Base-by-base conservation (phyloP, 495 filamentous ascomycete genomes). In the Schizothecium vesticola region DNA sequence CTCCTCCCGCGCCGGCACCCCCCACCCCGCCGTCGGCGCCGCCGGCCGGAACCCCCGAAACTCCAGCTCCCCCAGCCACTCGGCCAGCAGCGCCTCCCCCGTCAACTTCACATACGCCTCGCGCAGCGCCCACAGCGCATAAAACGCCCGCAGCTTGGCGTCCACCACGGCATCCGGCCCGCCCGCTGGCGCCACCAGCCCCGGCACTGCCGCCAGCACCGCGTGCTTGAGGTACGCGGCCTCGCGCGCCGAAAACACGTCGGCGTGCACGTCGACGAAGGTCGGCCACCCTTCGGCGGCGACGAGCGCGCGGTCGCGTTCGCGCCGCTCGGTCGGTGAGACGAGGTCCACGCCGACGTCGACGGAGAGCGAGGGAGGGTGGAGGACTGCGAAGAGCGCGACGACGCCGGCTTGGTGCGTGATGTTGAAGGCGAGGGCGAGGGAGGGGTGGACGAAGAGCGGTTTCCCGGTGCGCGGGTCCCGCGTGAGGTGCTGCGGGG, bases 81-180 rank as follows among this genome's bases (percentile, higher is more conserved):
- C 81, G 3, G 93, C 93, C 36, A 96, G 80, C 61, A 97, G 80
- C 21, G 92, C 93, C 71, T 96, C 93, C 29, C 93, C 93, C 10
- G 91, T 92, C 86, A 97, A 87, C 85, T 97, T 97, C 70, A 97
- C 87, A 79, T 93, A 97, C 1, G 93, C 91, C 79, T 97, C 93
- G 71, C 95, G 91, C 64, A 95, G 82, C 65, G 90, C 92, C 92
- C 92, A 97, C 70, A 90, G 91, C 2, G 93, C 88, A 73, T 95
- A 97, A 77, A 97, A 97, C 6, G 88, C 81, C 3, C 93, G 83
- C 56, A 96, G 80, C 73, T 76, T 77, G 43, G 66, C 77, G 60
- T 80, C 79, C 3, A 69, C 55, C 2, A 70, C 65, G 61, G 66
- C 29, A 68, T 68, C 24, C 67, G 66, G 2, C 71, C 63, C 21